Evolutionary conservation across 352 stramenopile species (phyloP).

Genomic region (Globisporangium irregulare): DNA sequence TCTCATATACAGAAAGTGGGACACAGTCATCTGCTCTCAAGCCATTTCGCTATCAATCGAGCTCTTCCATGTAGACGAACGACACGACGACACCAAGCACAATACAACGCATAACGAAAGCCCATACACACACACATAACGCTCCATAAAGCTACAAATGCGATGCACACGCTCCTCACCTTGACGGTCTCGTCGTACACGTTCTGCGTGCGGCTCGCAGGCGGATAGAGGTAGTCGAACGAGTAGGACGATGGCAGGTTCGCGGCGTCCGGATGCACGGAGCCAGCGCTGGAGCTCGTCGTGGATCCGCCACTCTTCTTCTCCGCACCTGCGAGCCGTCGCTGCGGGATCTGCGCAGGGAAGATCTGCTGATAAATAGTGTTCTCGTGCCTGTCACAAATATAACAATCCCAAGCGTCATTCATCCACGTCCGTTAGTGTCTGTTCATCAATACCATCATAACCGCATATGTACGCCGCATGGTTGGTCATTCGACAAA

Average conservation of each 20-base stretch:
- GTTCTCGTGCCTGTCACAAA: constrained; percentile 62
- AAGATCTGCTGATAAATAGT: constrained; percentile 89
- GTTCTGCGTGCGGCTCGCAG: constrained; percentile 54
- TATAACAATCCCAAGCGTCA: neutral
- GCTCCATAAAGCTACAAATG: neutral
- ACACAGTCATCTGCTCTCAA: neutral
- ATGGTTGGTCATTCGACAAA: neutral
- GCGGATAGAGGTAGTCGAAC: constrained; percentile 88
- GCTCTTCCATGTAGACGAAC: constrained; percentile 7
- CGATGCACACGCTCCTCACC: constrained; percentile 17
- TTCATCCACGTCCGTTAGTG: neutral
- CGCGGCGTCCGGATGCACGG: constrained; percentile 21
- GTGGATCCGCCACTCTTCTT: constrained; percentile 30
- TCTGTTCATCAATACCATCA: neutral
- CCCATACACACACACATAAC: neutral
- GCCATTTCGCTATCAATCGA: neutral
- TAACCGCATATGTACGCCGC: neutral
- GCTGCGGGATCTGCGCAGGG: constrained; percentile 50
- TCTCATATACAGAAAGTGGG: constrained; percentile 4
- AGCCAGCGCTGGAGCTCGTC: constrained; percentile 36
- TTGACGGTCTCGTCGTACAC: constrained; percentile 87
- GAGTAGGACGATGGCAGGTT: constrained; percentile 71
- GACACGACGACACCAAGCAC: neutral
- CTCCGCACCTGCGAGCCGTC: constrained; percentile 18
- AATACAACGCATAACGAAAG: neutral